phyloP scores from a whole-genome alignment of 2,329 filamentous ascomycete species.

The Fusarium xyrophilum region DNA sequence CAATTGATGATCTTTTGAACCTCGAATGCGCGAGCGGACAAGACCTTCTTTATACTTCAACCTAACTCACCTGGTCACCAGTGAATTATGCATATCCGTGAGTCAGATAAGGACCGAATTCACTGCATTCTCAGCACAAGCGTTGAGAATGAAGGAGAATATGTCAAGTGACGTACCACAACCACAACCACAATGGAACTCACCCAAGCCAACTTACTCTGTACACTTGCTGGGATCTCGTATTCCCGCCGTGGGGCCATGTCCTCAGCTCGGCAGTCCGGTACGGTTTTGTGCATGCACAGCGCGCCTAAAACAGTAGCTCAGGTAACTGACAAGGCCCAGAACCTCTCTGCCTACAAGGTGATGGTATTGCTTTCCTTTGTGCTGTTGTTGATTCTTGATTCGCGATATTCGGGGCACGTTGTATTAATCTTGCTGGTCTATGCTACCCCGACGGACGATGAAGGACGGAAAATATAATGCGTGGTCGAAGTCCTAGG shows the following conservation, averaged over 20 bases:
- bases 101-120: constrained; percentile 19
- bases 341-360: constrained; percentile 1
- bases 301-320: constrained; percentile 20
- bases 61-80: neutral
- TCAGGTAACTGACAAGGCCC: neutral
- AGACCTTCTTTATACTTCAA: constrained; percentile 28
- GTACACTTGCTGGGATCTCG: constrained; percentile 28
- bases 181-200: constrained; percentile 19
- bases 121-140: constrained; percentile 30
- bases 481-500: neutral
- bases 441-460: constrained; percentile 15
- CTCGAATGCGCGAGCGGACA: constrained; percentile 1
- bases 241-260: constrained; percentile 30
- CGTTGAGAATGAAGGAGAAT: constrained; percentile 14
- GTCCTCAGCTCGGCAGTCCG: constrained; percentile 20
- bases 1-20: constrained; percentile 7
- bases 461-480: neutral
- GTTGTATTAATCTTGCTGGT: constrained; percentile 1
- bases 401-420: constrained; percentile 17
- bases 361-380: neutral
- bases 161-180: constrained; percentile 39
- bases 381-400: neutral
- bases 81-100: neutral
- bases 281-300: constrained; percentile 15
- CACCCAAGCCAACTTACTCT: neutral